Evolutionary conservation across 768 basidiomycete species (phyloP).

Genomic region (Leccinellum rugosiceps): DNA sequence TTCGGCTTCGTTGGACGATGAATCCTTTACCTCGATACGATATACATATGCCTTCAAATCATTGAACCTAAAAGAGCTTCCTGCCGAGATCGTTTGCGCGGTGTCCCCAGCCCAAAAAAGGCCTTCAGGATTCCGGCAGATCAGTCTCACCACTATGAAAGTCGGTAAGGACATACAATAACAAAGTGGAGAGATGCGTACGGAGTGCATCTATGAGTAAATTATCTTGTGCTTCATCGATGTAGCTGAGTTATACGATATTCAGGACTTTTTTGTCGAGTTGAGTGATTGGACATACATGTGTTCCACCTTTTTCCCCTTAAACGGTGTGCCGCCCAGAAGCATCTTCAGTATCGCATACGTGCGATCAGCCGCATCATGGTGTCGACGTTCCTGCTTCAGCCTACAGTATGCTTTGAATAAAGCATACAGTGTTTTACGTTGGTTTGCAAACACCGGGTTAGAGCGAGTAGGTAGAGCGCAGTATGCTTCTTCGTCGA

Average conservation of each 20-base stretch:
- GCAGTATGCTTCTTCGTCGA: slow-evolving; percentile 45
- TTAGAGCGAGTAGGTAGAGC: slow-evolving; percentile 50
- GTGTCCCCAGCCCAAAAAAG: slow-evolving; percentile 82
- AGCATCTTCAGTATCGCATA: slow-evolving; percentile 46
- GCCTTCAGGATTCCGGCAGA: slow-evolving; percentile 65
- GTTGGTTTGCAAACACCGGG: slow-evolving; percentile 49
- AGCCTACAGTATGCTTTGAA: slow-evolving; percentile 50
- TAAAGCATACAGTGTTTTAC: slow-evolving; percentile 47
- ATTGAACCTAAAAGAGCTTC: slow-evolving; percentile 69
- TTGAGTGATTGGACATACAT: slow-evolving; percentile 38
- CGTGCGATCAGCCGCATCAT: slow-evolving; percentile 64
- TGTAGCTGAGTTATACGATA: slow-evolving; percentile 39
- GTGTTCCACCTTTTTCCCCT: slow-evolving; percentile 48
- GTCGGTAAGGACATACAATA: not conserved
- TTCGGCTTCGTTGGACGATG: not conserved
- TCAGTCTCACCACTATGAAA: slow-evolving; percentile 50
- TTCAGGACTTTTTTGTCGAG: not conserved
- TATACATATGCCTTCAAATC: slow-evolving; percentile 68
- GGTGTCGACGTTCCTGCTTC: slow-evolving; percentile 42
- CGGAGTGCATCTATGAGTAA: slow-evolving; percentile 60
- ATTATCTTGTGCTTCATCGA: slow-evolving; percentile 75
- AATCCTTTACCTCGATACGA: slow-evolving; percentile 50
- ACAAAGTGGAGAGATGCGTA: slow-evolving; percentile 27
- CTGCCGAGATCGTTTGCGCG: slow-evolving; percentile 72
- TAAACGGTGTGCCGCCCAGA: slow-evolving; percentile 23